Evolutionary conservation across 2,329 filamentous ascomycete species (phyloP), one percentile per base, ranked within the genome.

Genomic region (Ceratocystis albifundus): DNA sequence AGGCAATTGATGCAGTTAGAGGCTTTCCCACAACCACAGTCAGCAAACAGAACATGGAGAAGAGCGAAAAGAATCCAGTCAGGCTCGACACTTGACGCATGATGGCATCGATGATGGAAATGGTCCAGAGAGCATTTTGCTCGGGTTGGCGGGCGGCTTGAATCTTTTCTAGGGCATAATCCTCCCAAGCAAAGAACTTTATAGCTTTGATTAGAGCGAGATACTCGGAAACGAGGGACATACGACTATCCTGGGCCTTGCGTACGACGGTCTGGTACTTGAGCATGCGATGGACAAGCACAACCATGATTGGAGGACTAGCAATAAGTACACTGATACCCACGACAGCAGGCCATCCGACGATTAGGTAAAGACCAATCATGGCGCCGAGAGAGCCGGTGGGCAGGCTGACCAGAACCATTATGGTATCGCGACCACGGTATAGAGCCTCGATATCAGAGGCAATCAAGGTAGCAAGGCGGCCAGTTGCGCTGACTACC

Each of bases 181-280:
- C 76, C 70, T 85, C 82, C 83, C 82, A 85, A 1, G 80, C 80
- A 71, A 85, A 84, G 69, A 84, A 84, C 70, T 85, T 85, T 73
- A 85, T 79, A 17, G 80, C 80, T 10, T 80, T 78, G 66, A 85
- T 84, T 6, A 82, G 83, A 30, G 77, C 74, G 30, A 85, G 75
- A 69, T 84, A 84, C 70, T 85, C 82, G 0, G 81, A 80, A 20
- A 84, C 79, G 22, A 82, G 77, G 0, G 82, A 83, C 65, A 85
- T 80, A 30, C 83, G 79, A 17, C 77, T 76, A 71, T 85, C 82
- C 61, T 84, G 82, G 25, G 81, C 79, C 65, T 78, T 77, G 69
- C 81, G 80, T 61, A 82, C 80, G n/a, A 77, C 75, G 50, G 77
- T 77, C 71, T 84, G 80, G 25, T 79, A 76, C 44, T 73, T 75